Evolutionary conservation across 2,329 filamentous ascomycete species (phyloP).

Genomic region (Penicillium brevicompactum): DNA sequence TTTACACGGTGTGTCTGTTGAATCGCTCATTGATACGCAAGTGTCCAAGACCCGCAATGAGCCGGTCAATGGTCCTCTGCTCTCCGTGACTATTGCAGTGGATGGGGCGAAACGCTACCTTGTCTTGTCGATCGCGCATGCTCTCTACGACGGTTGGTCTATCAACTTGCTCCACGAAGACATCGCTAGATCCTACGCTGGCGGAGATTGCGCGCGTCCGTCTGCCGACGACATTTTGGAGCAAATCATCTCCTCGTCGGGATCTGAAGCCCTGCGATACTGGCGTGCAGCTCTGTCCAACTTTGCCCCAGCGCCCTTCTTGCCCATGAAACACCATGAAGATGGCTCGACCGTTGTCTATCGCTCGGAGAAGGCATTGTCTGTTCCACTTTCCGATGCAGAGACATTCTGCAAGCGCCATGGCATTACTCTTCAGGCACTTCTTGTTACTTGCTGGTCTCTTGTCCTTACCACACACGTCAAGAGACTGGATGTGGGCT

Average conservation of each 20-base stretch:
- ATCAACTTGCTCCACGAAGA: conserved; percentile 73
- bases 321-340: conserved; percentile 25
- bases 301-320: conserved; percentile 46
- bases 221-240: conserved; percentile 59
- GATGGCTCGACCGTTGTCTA: conserved; percentile 22
- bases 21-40: conserved; percentile 25
- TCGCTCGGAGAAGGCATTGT: conserved; percentile 27
- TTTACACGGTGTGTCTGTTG: conserved; percentile 21
- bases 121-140: conserved; percentile 77
- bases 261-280: conserved; percentile 59
- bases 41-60: conserved; percentile 11
- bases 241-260: conserved; percentile 53
- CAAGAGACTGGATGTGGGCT: conserved; percentile 71
- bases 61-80: conserved; percentile 27
- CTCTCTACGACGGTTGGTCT: conserved; percentile 88
- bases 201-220: conserved; percentile 45
- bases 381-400: conserved; percentile 45
- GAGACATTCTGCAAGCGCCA: conserved; percentile 65
- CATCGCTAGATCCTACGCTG: conserved; percentile 65
- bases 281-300: conserved; percentile 71
- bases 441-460: conserved; percentile 78
- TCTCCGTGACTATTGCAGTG: conserved; percentile 41
- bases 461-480: conserved; percentile 66
- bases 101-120: conserved; percentile 44
- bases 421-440: conserved; percentile 72